Evolutionary conservation across 257 asterid species (phyloP).

Genomic region (Solanum paucissectum): DNA sequence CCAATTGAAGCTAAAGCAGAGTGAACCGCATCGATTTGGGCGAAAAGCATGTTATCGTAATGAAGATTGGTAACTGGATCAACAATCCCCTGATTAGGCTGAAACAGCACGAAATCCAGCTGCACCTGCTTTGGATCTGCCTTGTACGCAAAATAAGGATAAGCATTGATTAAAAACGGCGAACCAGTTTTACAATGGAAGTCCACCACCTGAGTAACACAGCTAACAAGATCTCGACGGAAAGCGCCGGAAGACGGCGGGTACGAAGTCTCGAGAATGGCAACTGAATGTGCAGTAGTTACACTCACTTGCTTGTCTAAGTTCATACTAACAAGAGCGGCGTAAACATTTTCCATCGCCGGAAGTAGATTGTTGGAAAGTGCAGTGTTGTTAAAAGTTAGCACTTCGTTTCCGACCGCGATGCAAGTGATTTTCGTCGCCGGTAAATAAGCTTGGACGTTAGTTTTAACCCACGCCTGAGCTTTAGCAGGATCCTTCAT

Average conservation of each 20-base stretch:
- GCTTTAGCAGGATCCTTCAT: slow-evolving; percentile 57
- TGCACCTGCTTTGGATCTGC: slow-evolving; percentile 53
- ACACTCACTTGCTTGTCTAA: slow-evolving; percentile 52
- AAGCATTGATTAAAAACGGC: slow-evolving; percentile 58
- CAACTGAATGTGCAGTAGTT: slow-evolving; percentile 74
- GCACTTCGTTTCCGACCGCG: slow-evolving; percentile 78
- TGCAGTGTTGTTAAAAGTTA: slow-evolving; percentile 53
- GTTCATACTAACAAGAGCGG: slow-evolving; percentile 41
- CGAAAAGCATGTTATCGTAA: slow-evolving; percentile 67
- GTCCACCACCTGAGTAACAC: slow-evolving; percentile 37
- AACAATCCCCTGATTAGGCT: slow-evolving; percentile 30
- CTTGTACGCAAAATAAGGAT: slow-evolving; percentile 77
- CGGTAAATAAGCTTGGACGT: slow-evolving; percentile 53
- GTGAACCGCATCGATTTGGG: slow-evolving; percentile 78
- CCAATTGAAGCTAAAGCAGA: slow-evolving; percentile 59
- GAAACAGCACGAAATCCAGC: slow-evolving; percentile 55
- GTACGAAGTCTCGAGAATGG: slow-evolving; percentile 51
- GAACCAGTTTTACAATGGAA: slow-evolving; percentile 60
- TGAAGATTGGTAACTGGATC: slow-evolving; percentile 49
- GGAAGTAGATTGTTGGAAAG: slow-evolving; percentile 53
- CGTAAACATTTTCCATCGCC: slow-evolving; percentile 60
- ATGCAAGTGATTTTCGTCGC: slow-evolving; percentile 60
- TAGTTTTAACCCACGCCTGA: slow-evolving; percentile 56
- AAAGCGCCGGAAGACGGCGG: slow-evolving; percentile 80
- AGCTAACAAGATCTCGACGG: slow-evolving; percentile 40